phyloP scores from a whole-genome alignment of 495 filamentous ascomycete genomes.

The Penicillium riverlandense region DNA sequence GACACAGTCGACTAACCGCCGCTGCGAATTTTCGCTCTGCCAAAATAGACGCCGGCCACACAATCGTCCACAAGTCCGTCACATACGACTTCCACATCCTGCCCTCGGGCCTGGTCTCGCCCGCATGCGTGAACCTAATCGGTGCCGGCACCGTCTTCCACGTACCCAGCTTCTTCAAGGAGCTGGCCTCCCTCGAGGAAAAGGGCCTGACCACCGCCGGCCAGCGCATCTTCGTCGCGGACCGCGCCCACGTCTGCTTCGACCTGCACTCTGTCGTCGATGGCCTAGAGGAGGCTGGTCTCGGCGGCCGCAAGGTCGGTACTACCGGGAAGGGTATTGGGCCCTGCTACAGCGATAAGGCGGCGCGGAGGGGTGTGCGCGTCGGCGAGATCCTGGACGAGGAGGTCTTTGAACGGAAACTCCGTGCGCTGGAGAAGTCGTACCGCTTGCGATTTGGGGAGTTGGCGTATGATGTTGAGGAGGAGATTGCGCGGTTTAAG shows the following conservation, averaged over 20 bases:
- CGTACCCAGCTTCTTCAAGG: conserved; percentile 81
- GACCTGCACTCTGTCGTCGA: conserved; percentile 79
- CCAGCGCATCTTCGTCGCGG: conserved; percentile 67
- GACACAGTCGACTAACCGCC: conserved; percentile 6
- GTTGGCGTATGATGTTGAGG: conserved; percentile 70
- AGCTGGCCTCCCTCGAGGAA: conserved; percentile 60
- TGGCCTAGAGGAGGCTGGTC: conserved; percentile 70
- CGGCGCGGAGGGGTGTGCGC: conserved; percentile 64
- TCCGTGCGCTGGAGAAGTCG: conserved; percentile 55
- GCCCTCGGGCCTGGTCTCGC: conserved; percentile 69
- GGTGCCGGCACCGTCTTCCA: conserved; percentile 82
- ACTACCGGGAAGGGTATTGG: conserved; percentile 64
- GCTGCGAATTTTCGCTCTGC: no score
- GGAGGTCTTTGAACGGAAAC: conserved; percentile 63
- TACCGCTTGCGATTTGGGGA: conserved; percentile 72
- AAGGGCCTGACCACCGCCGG: conserved; percentile 63
- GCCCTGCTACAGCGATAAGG: conserved; percentile 78
- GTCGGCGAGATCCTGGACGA: conserved; percentile 71
- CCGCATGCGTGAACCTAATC: conserved; percentile 72
- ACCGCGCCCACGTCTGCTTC: conserved; percentile 77
- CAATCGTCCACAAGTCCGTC: conserved; percentile 52
- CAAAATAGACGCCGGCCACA: conserved; percentile 42
- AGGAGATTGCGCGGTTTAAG: conserved; percentile 66
- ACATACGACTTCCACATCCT: conserved; percentile 70
- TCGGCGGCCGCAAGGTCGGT: conserved; percentile 57